phyloP scores from a whole-genome alignment of 208 protist species.

The Leishmania braziliensis region DNA sequence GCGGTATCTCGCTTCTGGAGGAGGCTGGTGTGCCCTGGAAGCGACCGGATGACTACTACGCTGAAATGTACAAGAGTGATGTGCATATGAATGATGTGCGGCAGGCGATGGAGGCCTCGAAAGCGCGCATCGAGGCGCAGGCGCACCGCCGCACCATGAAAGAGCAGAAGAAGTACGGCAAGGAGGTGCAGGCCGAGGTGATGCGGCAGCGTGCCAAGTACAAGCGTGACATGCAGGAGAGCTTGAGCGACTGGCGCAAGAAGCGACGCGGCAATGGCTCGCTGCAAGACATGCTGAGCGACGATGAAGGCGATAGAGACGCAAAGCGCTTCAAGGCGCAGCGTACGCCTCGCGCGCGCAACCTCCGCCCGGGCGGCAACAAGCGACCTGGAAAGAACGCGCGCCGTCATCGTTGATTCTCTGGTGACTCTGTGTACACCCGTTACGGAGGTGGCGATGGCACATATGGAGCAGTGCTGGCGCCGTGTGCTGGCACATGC shows the following conservation, averaged over 20 bases:
- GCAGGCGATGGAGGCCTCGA: slow-evolving; percentile 83
- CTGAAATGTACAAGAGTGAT: slow-evolving; percentile 97
- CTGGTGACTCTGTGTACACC: not conserved
- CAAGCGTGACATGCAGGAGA: slow-evolving; percentile 92
- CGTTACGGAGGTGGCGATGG: not conserved
- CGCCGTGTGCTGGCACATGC: slow-evolving; percentile 10
- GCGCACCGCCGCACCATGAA: slow-evolving; percentile 89
- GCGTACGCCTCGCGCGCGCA: slow-evolving; percentile 39
- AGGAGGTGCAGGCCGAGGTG: slow-evolving; percentile 95
- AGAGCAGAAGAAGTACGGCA: slow-evolving; percentile 96
- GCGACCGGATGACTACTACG: slow-evolving; percentile 95
- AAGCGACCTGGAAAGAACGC: slow-evolving; percentile 92
- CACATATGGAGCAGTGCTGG: not conserved
- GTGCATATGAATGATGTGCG: slow-evolving; percentile 94
- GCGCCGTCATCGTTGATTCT: slow-evolving; percentile 49
- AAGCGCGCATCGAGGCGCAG: slow-evolving; percentile 79
- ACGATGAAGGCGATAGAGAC: slow-evolving; percentile 36
- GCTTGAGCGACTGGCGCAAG: slow-evolving; percentile 84
- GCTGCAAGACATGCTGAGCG: slow-evolving; percentile 69
- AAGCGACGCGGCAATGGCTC: slow-evolving; percentile 79
- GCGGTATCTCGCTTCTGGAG: slow-evolving; percentile 80
- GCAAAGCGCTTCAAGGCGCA: slow-evolving; percentile 27
- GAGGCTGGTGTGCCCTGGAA: slow-evolving; percentile 78
- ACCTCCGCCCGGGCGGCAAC: slow-evolving; percentile 64
- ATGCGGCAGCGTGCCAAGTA: slow-evolving; percentile 92